These are phyloP conservation scores for Gossypioides kirkii DNA, from an alignment of 345 rosid species.

Conservation along the genomic window DNA sequence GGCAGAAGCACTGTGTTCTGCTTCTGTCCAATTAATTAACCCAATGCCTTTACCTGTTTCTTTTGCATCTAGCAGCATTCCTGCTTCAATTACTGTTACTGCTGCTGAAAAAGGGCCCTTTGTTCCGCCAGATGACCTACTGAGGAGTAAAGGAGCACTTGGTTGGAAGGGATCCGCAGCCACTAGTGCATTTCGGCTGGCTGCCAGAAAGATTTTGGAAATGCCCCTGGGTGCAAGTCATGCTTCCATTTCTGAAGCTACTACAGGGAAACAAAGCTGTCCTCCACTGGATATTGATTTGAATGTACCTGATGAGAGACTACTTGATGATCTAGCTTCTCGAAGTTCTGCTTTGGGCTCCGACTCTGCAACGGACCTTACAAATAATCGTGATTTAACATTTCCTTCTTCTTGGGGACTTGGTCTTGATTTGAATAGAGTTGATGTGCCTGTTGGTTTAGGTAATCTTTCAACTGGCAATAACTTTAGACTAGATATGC, in stretches of 20 bases:
- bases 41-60: constrained; percentile 37
- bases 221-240: constrained; percentile 28
- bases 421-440: constrained; percentile 79
- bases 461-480: constrained; percentile 33
- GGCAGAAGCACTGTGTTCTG: constrained; percentile 27
- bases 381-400: constrained; percentile 25
- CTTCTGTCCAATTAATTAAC: constrained; percentile 35
- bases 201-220: constrained; percentile 66
- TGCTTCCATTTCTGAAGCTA: constrained; percentile 30
- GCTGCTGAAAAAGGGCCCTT: constrained; percentile 88
- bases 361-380: constrained; percentile 24
- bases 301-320: constrained; percentile 79
- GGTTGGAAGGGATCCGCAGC: constrained; percentile 99
- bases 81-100: constrained; percentile 70
- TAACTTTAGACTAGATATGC: constrained; percentile 35
- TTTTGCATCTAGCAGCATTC: constrained; percentile 39
- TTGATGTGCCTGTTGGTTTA: constrained; percentile 56
- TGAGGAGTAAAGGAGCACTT: constrained; percentile 56
- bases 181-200: constrained; percentile 97
- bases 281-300: constrained; percentile 70
- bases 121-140: constrained; percentile 64
- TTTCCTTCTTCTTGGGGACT: constrained; percentile 54
- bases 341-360: constrained; percentile 32
- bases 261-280: constrained; percentile 41
- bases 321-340: constrained; percentile 58